Evolutionary conservation across 2,329 filamentous ascomycete genomes (phyloP).

Genomic region (Emericellopsis cladophorae): DNA sequence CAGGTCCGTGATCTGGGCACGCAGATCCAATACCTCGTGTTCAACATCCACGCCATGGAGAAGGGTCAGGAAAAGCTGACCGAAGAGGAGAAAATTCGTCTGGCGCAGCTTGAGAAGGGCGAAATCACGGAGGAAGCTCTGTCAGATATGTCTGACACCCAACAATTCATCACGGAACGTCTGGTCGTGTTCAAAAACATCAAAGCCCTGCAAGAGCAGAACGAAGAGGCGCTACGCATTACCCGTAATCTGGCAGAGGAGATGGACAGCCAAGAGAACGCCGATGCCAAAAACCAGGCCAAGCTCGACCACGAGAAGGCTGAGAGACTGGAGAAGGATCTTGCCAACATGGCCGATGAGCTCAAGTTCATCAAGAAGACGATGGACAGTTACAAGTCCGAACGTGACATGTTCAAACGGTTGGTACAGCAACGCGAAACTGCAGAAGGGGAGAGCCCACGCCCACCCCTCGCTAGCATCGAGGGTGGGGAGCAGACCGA

Average conservation of each 20-base stretch:
- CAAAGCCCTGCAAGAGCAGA: constrained; percentile 75
- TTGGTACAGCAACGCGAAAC: constrained; percentile 74
- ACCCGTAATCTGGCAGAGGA: constrained; percentile 75
- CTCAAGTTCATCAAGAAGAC: constrained; percentile 70
- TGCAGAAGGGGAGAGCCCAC: constrained; percentile 36
- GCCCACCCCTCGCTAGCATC: constrained; percentile 44
- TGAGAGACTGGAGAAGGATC: constrained; percentile 57
- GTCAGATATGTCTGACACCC: constrained; percentile 70
- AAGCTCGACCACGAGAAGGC: constrained; percentile 58
- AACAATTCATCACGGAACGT: constrained; percentile 78
- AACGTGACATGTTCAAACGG: constrained; percentile 94
- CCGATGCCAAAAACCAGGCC: constrained; percentile 49
- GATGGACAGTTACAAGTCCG: constrained; percentile 85
- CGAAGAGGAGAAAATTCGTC: constrained; percentile 58
- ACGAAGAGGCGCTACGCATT: constrained; percentile 69
- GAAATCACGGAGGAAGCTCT: constrained; percentile 59
- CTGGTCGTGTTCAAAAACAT: constrained; percentile 85
- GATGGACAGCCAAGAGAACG: constrained; percentile 83
- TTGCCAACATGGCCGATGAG: constrained; percentile 71
- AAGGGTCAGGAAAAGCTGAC: constrained; percentile 63
- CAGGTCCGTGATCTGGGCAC: constrained; percentile 82
- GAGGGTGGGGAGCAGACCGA: constrained; percentile 44
- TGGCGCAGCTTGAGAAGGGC: constrained; percentile 67
- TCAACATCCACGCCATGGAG: constrained; percentile 73
- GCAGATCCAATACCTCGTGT: constrained; percentile 81